Conservation (phyloP, 2,329 filamentous ascomycete genomes). For the Verticillium albo-atrum region DNA sequence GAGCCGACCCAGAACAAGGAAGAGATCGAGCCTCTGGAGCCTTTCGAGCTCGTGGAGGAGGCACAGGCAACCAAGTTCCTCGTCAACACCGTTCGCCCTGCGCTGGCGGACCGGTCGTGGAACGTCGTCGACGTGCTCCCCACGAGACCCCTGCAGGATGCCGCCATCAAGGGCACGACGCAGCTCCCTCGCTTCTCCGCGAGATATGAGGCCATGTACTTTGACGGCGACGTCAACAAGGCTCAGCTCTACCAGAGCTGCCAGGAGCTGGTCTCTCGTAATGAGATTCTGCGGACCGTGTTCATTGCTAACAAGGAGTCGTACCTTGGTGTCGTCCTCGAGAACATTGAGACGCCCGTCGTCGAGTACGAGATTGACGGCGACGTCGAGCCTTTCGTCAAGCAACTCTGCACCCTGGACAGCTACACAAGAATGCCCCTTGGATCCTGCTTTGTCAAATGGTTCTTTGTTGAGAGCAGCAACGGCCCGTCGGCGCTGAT, state of each 20-base stretch:
- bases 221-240: slow-evolving; percentile 46
- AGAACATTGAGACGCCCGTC: slow-evolving; percentile 46
- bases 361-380: slow-evolving; percentile 47
- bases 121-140: slow-evolving; percentile 53
- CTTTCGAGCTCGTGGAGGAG: slow-evolving; percentile 45
- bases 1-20: slow-evolving; percentile 11
- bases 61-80: slow-evolving; percentile 38
- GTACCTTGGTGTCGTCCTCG: slow-evolving; percentile 54
- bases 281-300: slow-evolving; percentile 63
- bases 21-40: slow-evolving; percentile 22
- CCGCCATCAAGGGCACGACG: slow-evolving; percentile 55
- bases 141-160: slow-evolving; percentile 52
- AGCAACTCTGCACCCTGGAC: slow-evolving; percentile 50
- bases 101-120: slow-evolving; percentile 45
- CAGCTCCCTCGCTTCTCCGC: slow-evolving; percentile 55
- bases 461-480: slow-evolving; percentile 42
- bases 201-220: slow-evolving; percentile 61
- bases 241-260: slow-evolving; percentile 44
- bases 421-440: slow-evolving; percentile 50
- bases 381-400: slow-evolving; percentile 45
- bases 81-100: slow-evolving; percentile 41
- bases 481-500: slow-evolving; percentile 38
- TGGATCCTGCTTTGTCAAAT: slow-evolving; percentile 58
- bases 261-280: slow-evolving; percentile 50
- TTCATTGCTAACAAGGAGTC: slow-evolving; percentile 49